Evolutionary conservation across 495 filamentous ascomycete genomes (phyloP), one percentile per base, ranked within the genome.

Genomic region (Penicillium samsonianum): DNA sequence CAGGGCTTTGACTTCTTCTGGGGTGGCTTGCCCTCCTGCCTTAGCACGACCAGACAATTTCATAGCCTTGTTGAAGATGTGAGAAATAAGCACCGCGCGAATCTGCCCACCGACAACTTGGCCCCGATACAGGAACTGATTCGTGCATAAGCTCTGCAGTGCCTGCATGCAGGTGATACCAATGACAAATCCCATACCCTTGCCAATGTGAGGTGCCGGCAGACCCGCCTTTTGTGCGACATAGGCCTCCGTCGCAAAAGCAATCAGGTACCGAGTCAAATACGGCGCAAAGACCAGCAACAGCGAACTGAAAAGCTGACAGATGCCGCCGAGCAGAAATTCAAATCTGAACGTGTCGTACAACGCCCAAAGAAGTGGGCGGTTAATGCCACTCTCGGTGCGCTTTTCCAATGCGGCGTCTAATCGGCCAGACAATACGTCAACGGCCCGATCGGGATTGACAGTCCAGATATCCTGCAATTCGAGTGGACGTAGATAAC

Each of bases 341-440:
- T 97, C 92, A 55, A 78, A 74, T 61, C 87, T 85, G 78, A 94
- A 95, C 2, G 90, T 90, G 59, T 97, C 92, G 71, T 94, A 89
- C 47, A 98, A 64, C 6, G 93, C 90, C 77, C 84, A 88, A 11
- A 90, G 62, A 11, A 98, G 75, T 0, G 92, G 89, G 55, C 88
- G 82, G 62, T 90, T 88, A 37, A 85, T 83, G 23, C 90, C 89
- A 23, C 82, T 76, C 35, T 78, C 78, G 6, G 83, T 77, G 6
- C 91, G 82, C 50, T 77, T 80, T 55, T 87, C 73, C 64, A 96
- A 90, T 0, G 88, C 83, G 33, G 74, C 79, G 22, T 83, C 75
- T 23, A 94, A 72, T 63, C 82, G 88, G 8, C 69, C 67, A 10
- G 87, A 83, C 64, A 96, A 66, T 5, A 83, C 68, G 22, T 90